Conservation (phyloP, 176 grass and related monocot genomes). For the Poa annua region DNA sequence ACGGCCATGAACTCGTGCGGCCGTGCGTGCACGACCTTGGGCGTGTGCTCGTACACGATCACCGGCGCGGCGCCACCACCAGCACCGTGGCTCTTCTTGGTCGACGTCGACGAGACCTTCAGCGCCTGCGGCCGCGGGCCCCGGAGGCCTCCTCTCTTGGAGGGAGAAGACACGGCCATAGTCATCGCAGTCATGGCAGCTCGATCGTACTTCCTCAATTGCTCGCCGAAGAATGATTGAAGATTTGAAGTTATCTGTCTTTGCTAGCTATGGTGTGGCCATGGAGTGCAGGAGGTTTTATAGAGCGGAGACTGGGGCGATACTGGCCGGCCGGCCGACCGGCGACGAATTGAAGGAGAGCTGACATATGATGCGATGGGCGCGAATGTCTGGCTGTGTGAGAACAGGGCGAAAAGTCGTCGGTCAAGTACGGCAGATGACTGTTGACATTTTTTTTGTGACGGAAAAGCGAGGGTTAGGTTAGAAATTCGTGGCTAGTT, state of each 20-base stretch:
- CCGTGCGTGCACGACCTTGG: constrained; percentile 62
- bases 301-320: not conserved
- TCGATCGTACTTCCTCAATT: not conserved
- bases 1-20: constrained; percentile 74
- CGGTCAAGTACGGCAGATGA: constrained; percentile 36
- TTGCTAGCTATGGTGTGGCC: not conserved
- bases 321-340: not conserved
- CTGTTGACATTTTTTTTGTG: constrained; percentile 14
- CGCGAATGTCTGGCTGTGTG: not conserved
- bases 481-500: too few relatives aligned
- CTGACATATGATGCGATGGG: not conserved
- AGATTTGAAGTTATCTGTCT: not conserved
- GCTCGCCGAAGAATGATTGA: not conserved
- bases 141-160: constrained; percentile 52
- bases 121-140: constrained; percentile 47
- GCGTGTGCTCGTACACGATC: constrained; percentile 65
- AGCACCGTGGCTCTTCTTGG: not conserved
- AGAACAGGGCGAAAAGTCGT: constrained; percentile 22
- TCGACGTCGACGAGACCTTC: constrained; percentile 39
- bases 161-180: constrained; percentile 31
- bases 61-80: constrained; percentile 6
- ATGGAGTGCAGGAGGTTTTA: constrained; percentile 12
- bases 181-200: constrained; percentile 45
- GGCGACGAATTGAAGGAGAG: not conserved
- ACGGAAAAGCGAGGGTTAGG: not conserved